Percentiles rank a stretch among this genome's conserved stretches.
These are phyloP conservation scores for Aristolochia californica DNA, from an alignment of 164 flowering plant species.

Conservation along the genomic window DNA sequence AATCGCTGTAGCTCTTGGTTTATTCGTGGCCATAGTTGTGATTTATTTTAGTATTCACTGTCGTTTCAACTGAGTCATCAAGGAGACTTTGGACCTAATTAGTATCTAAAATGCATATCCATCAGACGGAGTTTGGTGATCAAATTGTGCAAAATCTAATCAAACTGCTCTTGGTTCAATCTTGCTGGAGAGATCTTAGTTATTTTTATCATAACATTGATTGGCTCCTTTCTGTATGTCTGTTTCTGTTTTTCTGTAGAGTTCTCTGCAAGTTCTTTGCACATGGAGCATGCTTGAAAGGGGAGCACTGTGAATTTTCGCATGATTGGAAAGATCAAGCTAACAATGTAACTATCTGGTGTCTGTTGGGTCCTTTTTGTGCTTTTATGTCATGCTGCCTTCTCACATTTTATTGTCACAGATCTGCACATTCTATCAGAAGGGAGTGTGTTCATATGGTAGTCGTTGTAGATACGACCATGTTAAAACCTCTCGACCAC, in stretches of 20 bases:
- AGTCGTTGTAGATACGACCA: constrained; percentile 94
- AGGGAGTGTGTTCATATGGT: constrained; percentile 78
- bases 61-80: too few relatives aligned
- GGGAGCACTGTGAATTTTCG: constrained; percentile 85
- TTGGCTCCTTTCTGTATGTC: neutral
- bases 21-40: too few relatives aligned
- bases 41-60: too few relatives aligned
- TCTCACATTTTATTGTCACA: constrained; percentile 17
- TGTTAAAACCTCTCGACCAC: constrained; percentile 47
- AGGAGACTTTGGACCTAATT: too few relatives aligned
- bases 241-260: constrained; percentile 28
- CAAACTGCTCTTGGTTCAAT: too few relatives aligned
- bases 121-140: too few relatives aligned
- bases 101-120: too few relatives aligned
- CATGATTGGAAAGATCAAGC: constrained; percentile 82
- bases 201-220: neutral
- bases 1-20: too few relatives aligned
- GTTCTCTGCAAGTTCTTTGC: constrained; percentile 81
- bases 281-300: constrained; percentile 90
- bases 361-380: constrained; percentile 1
- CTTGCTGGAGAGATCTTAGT: too few relatives aligned
- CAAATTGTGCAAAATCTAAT: too few relatives aligned
- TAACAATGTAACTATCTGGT: constrained; percentile 41
- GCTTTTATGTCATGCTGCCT: neutral
- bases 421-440: constrained; percentile 90